Evolutionary conservation across 2,329 filamentous ascomycete genomes (phyloP).

Genomic region (Fusarium nelsonii): DNA sequence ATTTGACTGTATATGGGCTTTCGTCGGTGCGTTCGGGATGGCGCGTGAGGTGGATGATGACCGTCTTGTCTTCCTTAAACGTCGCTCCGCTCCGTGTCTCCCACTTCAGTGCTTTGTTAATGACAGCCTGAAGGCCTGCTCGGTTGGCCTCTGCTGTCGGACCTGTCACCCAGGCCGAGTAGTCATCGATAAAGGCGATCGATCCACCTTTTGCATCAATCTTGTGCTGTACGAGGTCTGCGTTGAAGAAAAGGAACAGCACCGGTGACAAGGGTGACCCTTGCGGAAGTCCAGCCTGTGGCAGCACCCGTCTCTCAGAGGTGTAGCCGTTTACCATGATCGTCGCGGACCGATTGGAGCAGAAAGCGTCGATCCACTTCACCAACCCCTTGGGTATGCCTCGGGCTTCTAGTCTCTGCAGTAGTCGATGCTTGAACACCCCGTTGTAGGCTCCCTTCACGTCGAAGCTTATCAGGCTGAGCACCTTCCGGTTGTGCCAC

Average conservation of each 20-base stretch:
- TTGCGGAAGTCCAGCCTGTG: conserved; percentile 2
- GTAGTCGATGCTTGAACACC: background rate
- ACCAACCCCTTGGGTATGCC: background rate
- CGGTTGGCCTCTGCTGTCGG: background rate
- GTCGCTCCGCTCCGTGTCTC: background rate
- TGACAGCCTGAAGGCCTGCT: conserved; percentile 1
- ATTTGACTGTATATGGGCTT: background rate
- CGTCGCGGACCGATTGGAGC: background rate
- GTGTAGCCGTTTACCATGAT: background rate
- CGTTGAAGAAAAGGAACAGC: conserved; percentile 8
- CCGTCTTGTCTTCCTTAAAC: background rate
- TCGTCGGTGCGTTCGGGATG: background rate
- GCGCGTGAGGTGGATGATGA: background rate
- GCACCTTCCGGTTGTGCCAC: background rate
- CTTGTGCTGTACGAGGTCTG: conserved; percentile 2
- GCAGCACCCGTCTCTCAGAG: background rate
- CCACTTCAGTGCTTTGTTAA: background rate
- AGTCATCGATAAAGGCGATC: background rate
- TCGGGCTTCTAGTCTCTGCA: background rate
- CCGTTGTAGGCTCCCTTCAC: background rate
- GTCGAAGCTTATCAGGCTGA: background rate
- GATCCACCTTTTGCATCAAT: background rate
- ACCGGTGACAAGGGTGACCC: background rate
- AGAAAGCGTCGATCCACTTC: background rate
- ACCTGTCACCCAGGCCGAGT: background rate